phyloP scores from a whole-genome alignment of 2,329 filamentous ascomycete species.

The Cryphonectria japonica region DNA sequence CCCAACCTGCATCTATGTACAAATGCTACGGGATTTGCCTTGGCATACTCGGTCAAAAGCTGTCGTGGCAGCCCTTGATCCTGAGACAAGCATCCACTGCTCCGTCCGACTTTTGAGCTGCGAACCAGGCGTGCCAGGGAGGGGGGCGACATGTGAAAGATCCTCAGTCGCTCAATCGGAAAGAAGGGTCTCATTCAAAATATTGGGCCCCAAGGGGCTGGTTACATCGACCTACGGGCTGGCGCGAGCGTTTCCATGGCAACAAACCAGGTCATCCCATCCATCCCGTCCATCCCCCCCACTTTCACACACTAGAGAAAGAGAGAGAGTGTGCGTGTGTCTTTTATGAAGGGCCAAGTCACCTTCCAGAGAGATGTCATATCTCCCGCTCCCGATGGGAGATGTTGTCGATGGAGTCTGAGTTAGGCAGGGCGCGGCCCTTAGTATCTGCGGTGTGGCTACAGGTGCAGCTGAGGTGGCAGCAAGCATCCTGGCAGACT shows the following conservation, averaged over 20 bases:
- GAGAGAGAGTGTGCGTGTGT: too few relatives aligned
- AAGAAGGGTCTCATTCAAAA: not conserved
- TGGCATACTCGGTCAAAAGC: not conserved
- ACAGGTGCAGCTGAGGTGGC: not conserved
- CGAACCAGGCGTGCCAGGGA: not conserved
- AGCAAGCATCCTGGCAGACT: conserved; percentile 18
- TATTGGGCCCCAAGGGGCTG: conserved; percentile 6
- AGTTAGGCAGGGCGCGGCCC: not conserved
- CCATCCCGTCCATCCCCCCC: not conserved
- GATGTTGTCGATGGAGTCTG: not conserved
- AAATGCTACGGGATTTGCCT: too few relatives aligned
- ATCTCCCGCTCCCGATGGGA: not conserved
- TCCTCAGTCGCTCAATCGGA: conserved; percentile 9
- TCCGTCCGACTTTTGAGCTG: too few relatives aligned
- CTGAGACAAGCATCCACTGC: too few relatives aligned
- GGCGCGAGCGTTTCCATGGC: conserved; percentile 27
- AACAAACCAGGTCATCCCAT: conserved; percentile 15
- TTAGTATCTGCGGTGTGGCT: not conserved
- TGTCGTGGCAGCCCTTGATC: too few relatives aligned
- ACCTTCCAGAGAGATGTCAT: not conserved
- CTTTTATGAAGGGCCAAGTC: not conserved
- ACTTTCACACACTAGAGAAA: too few relatives aligned
- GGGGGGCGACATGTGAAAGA: conserved; percentile 17
- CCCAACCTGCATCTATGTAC: not conserved
- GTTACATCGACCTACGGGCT: conserved; percentile 22